A percentile compares a stretch with the other conserved stretches of the same genome.
Conservation (phyloP, 306 rosid genomes). For the Alnus glutinosa region DNA sequence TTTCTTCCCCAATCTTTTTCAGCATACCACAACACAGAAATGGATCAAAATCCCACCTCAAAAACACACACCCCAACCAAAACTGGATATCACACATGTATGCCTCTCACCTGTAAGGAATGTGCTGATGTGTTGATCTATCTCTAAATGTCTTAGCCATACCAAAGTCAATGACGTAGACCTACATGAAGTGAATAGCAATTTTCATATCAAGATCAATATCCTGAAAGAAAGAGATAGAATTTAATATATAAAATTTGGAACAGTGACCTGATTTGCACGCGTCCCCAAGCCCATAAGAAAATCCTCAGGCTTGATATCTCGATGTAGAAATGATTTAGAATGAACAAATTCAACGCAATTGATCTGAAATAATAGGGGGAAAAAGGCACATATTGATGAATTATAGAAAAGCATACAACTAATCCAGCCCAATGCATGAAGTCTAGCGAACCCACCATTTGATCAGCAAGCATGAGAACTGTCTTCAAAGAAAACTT, state of each 20-base stretch:
- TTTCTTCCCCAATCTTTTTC: neutral
- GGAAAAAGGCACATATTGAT: neutral
- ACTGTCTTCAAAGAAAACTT: slow-evolving; percentile 89
- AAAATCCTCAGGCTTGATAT: slow-evolving; percentile 95
- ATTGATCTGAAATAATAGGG: slow-evolving; percentile 55
- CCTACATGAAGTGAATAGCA: slow-evolving; percentile 41
- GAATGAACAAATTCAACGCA: slow-evolving; percentile 92
- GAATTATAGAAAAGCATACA: neutral
- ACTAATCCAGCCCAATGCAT: neutral
- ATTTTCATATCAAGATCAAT: slow-evolving; percentile 16
- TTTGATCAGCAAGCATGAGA: slow-evolving; percentile 98
- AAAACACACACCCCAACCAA: slow-evolving; percentile 13
- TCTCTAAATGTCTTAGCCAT: slow-evolving; percentile 96
- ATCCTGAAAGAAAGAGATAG: neutral
- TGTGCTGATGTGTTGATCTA: slow-evolving; percentile 88
- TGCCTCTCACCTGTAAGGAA: slow-evolving; percentile 83
- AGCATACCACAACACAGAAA: neutral
- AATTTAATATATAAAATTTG: neutral
- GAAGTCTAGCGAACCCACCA: slow-evolving; percentile 49
- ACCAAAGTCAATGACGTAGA: slow-evolving; percentile 87
- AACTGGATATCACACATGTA: slow-evolving; percentile 8
- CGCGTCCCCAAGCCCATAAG: slow-evolving; percentile 99
- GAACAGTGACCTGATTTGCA: slow-evolving; percentile 74
- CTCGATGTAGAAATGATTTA: slow-evolving; percentile 91
- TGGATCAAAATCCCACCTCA: slow-evolving; percentile 1